Evolutionary conservation across 208 protist genomes (phyloP).

Genomic region (Trypanosoma boissoni): DNA sequence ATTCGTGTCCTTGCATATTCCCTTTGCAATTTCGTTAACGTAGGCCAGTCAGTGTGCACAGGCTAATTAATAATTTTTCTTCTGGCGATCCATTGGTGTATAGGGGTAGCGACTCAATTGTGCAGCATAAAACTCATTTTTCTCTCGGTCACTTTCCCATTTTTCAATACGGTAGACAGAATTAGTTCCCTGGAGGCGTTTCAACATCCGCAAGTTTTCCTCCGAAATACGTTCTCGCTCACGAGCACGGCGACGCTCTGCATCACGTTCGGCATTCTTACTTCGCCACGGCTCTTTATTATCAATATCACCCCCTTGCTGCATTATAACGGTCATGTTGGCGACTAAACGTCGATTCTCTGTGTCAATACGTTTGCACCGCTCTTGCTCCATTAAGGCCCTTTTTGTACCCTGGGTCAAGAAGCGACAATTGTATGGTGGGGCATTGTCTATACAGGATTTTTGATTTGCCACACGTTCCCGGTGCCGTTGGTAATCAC

Average conservation of each 20-base stretch:
- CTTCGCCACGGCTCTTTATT: slow-evolving; percentile 60
- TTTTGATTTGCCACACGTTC: slow-evolving; percentile 40
- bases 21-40: background rate
- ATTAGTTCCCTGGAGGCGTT: slow-evolving; percentile 41
- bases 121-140: slow-evolving; percentile 51
- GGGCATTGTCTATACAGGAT: slow-evolving; percentile 45
- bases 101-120: slow-evolving; percentile 62
- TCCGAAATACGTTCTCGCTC: slow-evolving; percentile 36
- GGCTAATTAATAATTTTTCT: slow-evolving; percentile 1
- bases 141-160: slow-evolving; percentile 36
- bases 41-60: slow-evolving; percentile 1
- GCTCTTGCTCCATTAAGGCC: slow-evolving; percentile 31
- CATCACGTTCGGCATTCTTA: slow-evolving; percentile 37
- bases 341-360: slow-evolving; percentile 59
- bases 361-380: slow-evolving; percentile 34
- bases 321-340: slow-evolving; percentile 66
- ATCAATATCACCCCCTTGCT: slow-evolving; percentile 53
- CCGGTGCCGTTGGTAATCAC: slow-evolving; percentile 50
- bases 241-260: slow-evolving; percentile 36
- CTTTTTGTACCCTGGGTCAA: slow-evolving; percentile 32
- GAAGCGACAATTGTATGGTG: slow-evolving; percentile 33
- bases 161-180: slow-evolving; percentile 47
- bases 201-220: slow-evolving; percentile 56
- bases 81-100: slow-evolving; percentile 26
- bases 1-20: background rate